Evolutionary conservation across 805 yeast species (phyloP).

Genomic region (Candida rishiriensis): DNA sequence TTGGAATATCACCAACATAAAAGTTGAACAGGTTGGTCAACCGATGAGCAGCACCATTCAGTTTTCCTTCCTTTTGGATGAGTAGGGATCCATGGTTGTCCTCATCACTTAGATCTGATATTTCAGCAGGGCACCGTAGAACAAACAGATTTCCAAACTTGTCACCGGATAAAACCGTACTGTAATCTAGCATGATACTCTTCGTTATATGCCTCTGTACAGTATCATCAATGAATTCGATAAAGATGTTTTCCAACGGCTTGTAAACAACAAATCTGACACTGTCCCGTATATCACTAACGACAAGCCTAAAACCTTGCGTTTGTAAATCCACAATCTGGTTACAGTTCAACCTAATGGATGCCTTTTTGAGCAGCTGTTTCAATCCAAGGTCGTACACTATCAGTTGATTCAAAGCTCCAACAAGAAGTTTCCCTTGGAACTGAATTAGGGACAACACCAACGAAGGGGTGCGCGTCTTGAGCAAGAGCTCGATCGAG

Average conservation of each 20-base stretch:
- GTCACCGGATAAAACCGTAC: constrained; percentile 81
- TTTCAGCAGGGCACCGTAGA: constrained; percentile 52
- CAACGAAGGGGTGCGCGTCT: constrained; percentile 48
- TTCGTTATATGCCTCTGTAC: constrained; percentile 64
- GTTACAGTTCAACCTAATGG: constrained; percentile 39
- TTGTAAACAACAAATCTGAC: constrained; percentile 54
- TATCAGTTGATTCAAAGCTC: constrained; percentile 47
- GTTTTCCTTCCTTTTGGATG: constrained; percentile 25
- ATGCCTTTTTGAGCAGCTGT: constrained; percentile 69
- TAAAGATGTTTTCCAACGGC: constrained; percentile 42
- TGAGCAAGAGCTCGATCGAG: constrained; percentile 49
- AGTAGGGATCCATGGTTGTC: constrained; percentile 43
- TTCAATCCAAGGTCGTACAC: constrained; percentile 73
- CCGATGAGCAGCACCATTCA: constrained; percentile 52
- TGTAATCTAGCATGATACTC: constrained; percentile 59
- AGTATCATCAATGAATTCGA: constrained; percentile 66
- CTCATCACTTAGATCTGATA: constrained; percentile 44
- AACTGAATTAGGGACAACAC: constrained; percentile 50
- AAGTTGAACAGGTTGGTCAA: constrained; percentile 52
- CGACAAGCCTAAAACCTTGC: constrained; percentile 55
- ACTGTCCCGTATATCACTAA: constrained; percentile 71
- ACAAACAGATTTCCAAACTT: constrained; percentile 78
- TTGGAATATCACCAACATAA: constrained; percentile 66
- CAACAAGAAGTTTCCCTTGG: constrained; percentile 58
- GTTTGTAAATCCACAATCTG: constrained; percentile 52